Base-by-base conservation (phyloP, 306 rosid genomes). In the Senna tora region DNA sequence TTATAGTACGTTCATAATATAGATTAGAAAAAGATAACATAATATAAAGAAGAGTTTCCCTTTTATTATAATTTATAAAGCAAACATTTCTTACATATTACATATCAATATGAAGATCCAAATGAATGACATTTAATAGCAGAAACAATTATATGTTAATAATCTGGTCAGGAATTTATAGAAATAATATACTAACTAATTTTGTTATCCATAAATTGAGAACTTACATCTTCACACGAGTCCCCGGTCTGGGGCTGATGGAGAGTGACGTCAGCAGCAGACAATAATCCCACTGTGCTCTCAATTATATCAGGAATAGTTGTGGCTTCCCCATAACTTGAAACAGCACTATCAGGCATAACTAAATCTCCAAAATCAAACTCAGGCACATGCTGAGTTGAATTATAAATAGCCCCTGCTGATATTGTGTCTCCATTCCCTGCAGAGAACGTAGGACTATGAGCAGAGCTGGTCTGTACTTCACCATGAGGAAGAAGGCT, bases 301-400 rank as follows among this genome's bases (percentile, higher is more conserved):
- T 91, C 97, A 59, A 86, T 86, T 71, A 91, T 87, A 77, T 93
- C 98, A 39, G 97, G 94, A 80, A 87, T 78, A 68, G 72, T 53
- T 12, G 86, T 39, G 47, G 83, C 93, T 76, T 84, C 94, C 83
- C 87, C 94, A 64, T 65, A 89, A 77, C 97, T 90, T 41, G 92
- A 90, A 74, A 85, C 86, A 28, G 80, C 86, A 75, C 91, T 84
- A 80, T 77, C 94, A 61, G 86, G 94, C 79, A 86, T 65, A 53
- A 75, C 86, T 21, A 89, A 74, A 76, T 89, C 97, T 14, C 80
- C 94, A 28, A 82, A 74, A 60, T 87, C 96, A 74, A 74, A 87
- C 59, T 89, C 92, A 3, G 85, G 72, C 22, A 65, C 69, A 65
- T 78, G 79, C 49, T 80, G 88, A 75, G 83, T 21, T 51, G 92